phyloP scores from a whole-genome alignment of 2,329 filamentous ascomycete species.

The Diaporthe citriasiana region DNA sequence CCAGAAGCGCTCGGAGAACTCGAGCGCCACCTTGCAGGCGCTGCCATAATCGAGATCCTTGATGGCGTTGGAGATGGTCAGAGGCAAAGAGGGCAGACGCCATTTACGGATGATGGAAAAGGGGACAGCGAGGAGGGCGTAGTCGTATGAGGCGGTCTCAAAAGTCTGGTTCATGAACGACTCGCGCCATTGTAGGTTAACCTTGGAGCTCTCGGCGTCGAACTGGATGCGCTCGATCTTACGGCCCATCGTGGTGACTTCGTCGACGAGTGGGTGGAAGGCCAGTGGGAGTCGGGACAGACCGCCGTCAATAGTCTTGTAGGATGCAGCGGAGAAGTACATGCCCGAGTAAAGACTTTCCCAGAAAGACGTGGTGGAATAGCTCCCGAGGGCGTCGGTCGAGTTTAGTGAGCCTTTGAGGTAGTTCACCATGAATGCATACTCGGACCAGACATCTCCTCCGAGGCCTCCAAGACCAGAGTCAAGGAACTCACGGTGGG shows the following conservation, averaged over 20 bases:
- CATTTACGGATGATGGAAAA: constrained; percentile 75
- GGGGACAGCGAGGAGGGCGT: constrained; percentile 73
- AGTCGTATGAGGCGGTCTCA: constrained; percentile 71
- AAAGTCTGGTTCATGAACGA: constrained; percentile 53
- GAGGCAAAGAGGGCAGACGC: constrained; percentile 60
- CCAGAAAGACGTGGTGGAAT: constrained; percentile 61
- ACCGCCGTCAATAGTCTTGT: constrained; percentile 73
- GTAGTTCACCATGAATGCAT: constrained; percentile 72
- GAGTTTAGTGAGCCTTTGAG: constrained; percentile 67
- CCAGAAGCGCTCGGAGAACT: constrained; percentile 74
- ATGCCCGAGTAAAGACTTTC: constrained; percentile 66
- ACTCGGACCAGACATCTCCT: constrained; percentile 76
- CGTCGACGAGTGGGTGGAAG: constrained; percentile 72
- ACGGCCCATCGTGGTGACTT: constrained; percentile 68
- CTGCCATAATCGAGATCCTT: constrained; percentile 58
- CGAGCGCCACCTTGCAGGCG: constrained; percentile 73
- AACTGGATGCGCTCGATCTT: constrained; percentile 70
- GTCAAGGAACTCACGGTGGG: constrained; percentile 57
- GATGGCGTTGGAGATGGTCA: constrained; percentile 63
- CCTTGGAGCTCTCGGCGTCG: constrained; percentile 62
- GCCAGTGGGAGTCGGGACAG: constrained; percentile 70
- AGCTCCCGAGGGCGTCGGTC: constrained; percentile 65
- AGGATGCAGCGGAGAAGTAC: constrained; percentile 72
- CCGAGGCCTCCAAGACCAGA: constrained; percentile 59
- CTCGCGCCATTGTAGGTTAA: constrained; percentile 71